These are phyloP conservation scores for Arxiozyma heterogenica DNA, from an alignment of 1,139 yeast genomes.

Conservation along the genomic window DNA sequence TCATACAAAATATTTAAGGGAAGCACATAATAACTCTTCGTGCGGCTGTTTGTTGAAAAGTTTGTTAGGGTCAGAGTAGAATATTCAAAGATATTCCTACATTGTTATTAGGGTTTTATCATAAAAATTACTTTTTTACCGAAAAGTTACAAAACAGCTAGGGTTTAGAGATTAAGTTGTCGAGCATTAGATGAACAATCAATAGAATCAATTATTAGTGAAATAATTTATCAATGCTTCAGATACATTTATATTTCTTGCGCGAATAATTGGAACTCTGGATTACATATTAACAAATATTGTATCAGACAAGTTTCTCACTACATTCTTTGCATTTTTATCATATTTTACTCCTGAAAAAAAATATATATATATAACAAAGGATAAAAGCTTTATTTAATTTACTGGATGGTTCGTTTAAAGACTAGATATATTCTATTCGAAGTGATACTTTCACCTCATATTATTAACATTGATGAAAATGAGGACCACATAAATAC, in stretches of 20 bases:
- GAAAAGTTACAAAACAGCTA: not conserved
- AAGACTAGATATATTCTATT: conserved; percentile 78
- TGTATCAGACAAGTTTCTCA: not conserved
- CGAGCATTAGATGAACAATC: no score
- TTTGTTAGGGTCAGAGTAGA: not conserved
- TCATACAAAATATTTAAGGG: not conserved
- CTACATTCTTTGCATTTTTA: no score
- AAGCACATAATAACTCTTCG: not conserved
- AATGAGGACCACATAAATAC: conserved; percentile 4
- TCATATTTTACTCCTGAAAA: no score
- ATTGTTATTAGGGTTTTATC: not conserved
- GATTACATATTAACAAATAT: not conserved
- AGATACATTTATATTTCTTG: not conserved
- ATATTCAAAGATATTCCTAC: no score
- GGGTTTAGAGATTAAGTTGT: not conserved
- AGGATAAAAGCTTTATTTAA: not conserved
- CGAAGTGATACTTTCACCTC: conserved; percentile 61
- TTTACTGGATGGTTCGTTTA: conserved; percentile 64
- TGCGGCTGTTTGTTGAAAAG: not conserved
- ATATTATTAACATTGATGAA: conserved; percentile 5
- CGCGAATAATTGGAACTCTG: not conserved
- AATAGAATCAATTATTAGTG: no score
- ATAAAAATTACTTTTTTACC: no score
- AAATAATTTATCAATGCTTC: no score
- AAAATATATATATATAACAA: no score